These are phyloP conservation scores for Pachyrhizus erosus DNA, from an alignment of 306 rosid genomes.

Conservation along the genomic window DNA sequence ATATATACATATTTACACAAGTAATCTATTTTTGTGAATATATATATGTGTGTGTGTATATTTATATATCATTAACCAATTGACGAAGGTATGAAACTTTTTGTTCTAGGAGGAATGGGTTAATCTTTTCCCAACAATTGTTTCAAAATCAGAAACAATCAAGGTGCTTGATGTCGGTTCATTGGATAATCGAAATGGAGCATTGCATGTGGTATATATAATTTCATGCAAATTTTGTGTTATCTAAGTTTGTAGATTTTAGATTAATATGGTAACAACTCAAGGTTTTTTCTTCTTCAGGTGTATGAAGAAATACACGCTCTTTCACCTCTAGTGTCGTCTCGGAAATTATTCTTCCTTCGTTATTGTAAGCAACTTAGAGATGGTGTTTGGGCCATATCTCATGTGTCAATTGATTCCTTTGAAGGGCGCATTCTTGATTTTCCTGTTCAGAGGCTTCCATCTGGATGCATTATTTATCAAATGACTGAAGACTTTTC, in stretches of 20 bases:
- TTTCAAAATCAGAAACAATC: slow-evolving; percentile 55
- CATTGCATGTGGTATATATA: slow-evolving; percentile 55
- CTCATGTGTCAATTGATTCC: slow-evolving; percentile 58
- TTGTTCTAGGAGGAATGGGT: slow-evolving; percentile 52
- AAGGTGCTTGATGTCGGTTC: slow-evolving; percentile 52
- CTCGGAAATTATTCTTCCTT: slow-evolving; percentile 58
- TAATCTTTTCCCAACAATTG: slow-evolving; percentile 61
- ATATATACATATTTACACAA: background rate
- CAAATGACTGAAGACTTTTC: slow-evolving; percentile 57
- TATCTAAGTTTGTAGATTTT: background rate
- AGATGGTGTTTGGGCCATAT: slow-evolving; percentile 56
- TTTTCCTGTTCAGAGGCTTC: slow-evolving; percentile 53
- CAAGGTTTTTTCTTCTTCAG: slow-evolving; percentile 42
- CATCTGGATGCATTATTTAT: slow-evolving; percentile 70
- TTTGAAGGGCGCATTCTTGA: background rate
- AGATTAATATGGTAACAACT: background rate
- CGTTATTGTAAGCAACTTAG: slow-evolving; percentile 60
- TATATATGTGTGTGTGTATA: no score
- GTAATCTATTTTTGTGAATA: background rate
- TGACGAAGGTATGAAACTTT: background rate
- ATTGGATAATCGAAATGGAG: slow-evolving; percentile 46
- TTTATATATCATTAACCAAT: no score
- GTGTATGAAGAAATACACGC: slow-evolving; percentile 67
- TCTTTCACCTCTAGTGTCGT: slow-evolving; percentile 62
- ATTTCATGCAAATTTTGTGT: background rate